Percentiles rank a stretch among this genome's conserved stretches.
These are phyloP conservation scores for Fraxinus anomala DNA, from an alignment of 257 asterid genomes.

Conservation along the genomic window DNA sequence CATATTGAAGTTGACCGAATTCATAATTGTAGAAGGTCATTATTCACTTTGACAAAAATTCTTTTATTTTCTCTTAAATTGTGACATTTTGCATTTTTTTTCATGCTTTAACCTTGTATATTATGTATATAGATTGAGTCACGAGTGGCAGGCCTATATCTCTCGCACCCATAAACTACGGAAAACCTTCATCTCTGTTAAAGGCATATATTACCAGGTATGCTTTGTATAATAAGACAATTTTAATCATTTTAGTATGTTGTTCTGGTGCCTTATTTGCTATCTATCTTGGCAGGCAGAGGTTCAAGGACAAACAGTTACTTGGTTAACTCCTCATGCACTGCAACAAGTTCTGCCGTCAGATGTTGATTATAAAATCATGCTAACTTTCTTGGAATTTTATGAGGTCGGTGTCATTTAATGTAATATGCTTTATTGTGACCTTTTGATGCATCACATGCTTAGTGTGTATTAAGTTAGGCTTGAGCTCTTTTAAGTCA, in stretches of 20 bases:
- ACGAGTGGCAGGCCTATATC: constrained; percentile 96
- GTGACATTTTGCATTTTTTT: background rate
- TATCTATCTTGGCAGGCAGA: constrained; percentile 62
- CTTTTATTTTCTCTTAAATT: background rate
- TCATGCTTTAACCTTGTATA: constrained; percentile 2
- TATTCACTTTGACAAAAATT: background rate
- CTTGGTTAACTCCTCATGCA: constrained; percentile 98
- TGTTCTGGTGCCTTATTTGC: background rate
- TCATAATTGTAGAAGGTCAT: constrained; percentile 88
- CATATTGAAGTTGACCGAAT: constrained; percentile 75
- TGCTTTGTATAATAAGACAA: background rate
- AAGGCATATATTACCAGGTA: constrained; percentile 97
- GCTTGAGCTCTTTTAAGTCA: too few species aligned
- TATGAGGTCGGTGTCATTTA: constrained; percentile 63
- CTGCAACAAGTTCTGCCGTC: constrained; percentile 89
- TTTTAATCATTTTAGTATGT: constrained; percentile 20
- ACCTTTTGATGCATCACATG: background rate
- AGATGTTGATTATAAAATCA: constrained; percentile 82
- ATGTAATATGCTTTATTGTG: constrained; percentile 6
- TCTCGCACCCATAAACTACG: constrained; percentile 89
- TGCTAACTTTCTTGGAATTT: constrained; percentile 90
- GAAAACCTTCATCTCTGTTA: constrained; percentile 89
- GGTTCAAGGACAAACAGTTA: constrained; percentile 86
- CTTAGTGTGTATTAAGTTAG: background rate
- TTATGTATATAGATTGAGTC: constrained; percentile 68